phyloP scores from a whole-genome alignment of 306 rosid species.

The Vigna unguiculata region DNA sequence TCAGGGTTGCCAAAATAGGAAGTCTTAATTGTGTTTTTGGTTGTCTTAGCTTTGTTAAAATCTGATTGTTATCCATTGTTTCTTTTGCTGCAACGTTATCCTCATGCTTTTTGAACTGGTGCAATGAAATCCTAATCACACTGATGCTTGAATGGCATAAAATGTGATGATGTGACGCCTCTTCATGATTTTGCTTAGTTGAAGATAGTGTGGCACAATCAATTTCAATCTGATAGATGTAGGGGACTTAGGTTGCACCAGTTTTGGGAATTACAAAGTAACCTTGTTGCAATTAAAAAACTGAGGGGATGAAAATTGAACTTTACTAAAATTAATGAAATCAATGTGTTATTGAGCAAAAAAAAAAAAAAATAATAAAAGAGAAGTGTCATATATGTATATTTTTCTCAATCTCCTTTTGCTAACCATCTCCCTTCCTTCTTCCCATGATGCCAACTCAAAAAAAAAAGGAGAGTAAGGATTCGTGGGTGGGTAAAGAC shows the following conservation, averaged over 20 bases:
- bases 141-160: not conserved
- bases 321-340: not conserved
- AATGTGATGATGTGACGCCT: not conserved
- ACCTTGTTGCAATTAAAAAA: not conserved
- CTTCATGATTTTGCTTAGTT: slow-evolving; percentile 3
- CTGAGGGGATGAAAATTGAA: not conserved
- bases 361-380: not conserved
- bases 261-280: not conserved
- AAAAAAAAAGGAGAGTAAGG: slow-evolving; percentile 24
- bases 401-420: not conserved
- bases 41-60: not conserved
- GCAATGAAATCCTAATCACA: not conserved
- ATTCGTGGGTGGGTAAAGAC: slow-evolving; percentile 8
- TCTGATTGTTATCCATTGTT: not conserved
- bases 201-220: not conserved
- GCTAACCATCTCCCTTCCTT: slow-evolving; percentile 12
- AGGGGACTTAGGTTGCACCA: slow-evolving; percentile 8
- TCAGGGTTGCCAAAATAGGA: not conserved
- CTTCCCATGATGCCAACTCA: slow-evolving; percentile 9
- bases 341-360: not conserved
- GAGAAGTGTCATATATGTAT: not conserved
- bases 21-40: not conserved
- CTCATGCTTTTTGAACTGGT: not conserved
- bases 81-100: not conserved
- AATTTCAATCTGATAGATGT: not conserved